phyloP scores from a whole-genome alignment of 140 eudicot genomes.

The Ambrosia hybrid region DNA sequence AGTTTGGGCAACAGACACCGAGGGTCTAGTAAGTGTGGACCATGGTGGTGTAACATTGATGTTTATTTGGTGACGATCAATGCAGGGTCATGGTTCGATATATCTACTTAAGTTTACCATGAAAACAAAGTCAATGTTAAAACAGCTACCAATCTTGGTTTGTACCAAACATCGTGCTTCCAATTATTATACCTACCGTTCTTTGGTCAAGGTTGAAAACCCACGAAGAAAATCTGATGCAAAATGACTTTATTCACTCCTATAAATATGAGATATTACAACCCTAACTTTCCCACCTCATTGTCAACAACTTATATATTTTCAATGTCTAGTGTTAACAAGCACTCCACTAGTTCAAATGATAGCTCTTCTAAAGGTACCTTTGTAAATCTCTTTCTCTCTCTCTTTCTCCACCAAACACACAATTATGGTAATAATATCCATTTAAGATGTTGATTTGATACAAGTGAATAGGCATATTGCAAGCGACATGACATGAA shows the following conservation, averaged over 20 bases:
- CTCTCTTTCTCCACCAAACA: neutral
- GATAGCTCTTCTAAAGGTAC: conserved; percentile 29
- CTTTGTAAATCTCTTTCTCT: neutral
- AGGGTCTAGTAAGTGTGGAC: too few relatives aligned
- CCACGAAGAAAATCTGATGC: neutral
- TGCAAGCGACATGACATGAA: neutral
- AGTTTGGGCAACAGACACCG: too few relatives aligned
- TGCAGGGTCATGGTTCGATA: too few relatives aligned
- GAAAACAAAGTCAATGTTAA: conserved; percentile 20
- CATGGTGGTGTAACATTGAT: too few relatives aligned
- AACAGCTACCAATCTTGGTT: conserved; percentile 28
- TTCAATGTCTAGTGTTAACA: conserved; percentile 30
- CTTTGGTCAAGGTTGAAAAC: conserved; percentile 17
- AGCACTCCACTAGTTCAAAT: conserved; percentile 20
- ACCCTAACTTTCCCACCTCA: neutral
- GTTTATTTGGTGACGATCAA: too few relatives aligned
- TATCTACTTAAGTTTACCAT: neutral
- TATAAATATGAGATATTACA: conserved; percentile 3
- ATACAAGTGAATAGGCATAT: neutral
- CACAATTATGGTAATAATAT: neutral
- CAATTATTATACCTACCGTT: conserved; percentile 20
- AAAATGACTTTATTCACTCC: neutral
- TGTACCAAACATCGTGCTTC: conserved; percentile 18
- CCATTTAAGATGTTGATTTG: neutral
- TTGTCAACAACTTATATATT: neutral